Evolutionary conservation across 208 protist genomes (phyloP).

Genomic region (Angomonas ambiguus): DNA sequence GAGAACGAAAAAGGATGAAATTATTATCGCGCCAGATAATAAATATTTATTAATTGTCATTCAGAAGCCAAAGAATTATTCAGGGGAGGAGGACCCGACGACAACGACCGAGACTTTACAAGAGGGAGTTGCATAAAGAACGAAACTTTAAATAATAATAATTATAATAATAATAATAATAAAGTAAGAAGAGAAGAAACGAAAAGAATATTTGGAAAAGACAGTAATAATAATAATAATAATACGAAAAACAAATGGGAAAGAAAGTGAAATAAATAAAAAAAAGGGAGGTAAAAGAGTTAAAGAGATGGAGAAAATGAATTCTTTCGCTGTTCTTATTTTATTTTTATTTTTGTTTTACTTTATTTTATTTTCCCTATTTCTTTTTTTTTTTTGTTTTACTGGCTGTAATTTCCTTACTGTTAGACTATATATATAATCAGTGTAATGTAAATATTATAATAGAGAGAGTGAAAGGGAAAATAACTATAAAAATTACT

Average conservation of each 20-base stretch:
- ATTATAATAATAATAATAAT: not conserved
- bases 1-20: constrained; percentile 94
- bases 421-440: no score
- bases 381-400: not conserved
- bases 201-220: not conserved
- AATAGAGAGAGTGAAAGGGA: no score
- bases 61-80: constrained; percentile 64
- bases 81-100: constrained; percentile 12
- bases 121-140: not conserved
- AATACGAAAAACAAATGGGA: not conserved
- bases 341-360: not conserved
- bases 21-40: constrained; percentile 94
- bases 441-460: no score
- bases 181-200: not conserved
- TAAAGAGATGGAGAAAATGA: no score
- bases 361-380: not conserved
- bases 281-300: no score
- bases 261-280: constrained; percentile 2
- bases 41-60: constrained; percentile 91
- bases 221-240: not conserved
- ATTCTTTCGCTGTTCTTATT: not conserved
- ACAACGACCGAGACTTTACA: not conserved
- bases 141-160: not conserved
- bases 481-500: no score
- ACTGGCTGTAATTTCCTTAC: not conserved